phyloP scores from a whole-genome alignment of 169 alveolate genomes.

The Perkinsus chesapeaki region DNA sequence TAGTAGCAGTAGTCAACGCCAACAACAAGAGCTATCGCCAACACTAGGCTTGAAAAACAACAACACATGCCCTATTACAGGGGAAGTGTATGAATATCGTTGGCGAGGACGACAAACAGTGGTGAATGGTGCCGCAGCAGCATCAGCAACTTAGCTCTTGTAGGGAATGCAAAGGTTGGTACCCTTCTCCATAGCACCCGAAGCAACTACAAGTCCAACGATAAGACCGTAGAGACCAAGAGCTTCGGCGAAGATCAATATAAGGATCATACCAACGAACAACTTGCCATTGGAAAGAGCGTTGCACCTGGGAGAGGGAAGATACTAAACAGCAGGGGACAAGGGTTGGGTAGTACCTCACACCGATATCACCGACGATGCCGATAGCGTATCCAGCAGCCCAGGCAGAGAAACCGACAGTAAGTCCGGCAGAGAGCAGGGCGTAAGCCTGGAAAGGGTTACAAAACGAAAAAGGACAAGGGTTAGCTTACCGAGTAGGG shows the following conservation, averaged over 20 bases:
- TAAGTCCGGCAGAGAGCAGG: constrained; percentile 78
- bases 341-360: constrained; percentile 68
- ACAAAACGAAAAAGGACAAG: constrained; percentile 19
- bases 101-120: background rate
- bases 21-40: too few relatives aligned
- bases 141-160: background rate
- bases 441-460: constrained; percentile 58
- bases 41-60: background rate
- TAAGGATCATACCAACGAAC: constrained; percentile 80
- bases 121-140: background rate
- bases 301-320: background rate
- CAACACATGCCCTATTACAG: too few relatives aligned
- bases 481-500: background rate
- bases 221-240: constrained; percentile 72
- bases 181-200: constrained; percentile 5
- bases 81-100: background rate
- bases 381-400: constrained; percentile 84
- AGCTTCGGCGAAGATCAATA: constrained; percentile 82
- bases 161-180: background rate
- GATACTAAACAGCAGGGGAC: constrained; percentile 18
- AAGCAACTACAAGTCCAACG: constrained; percentile 15
- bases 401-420: constrained; percentile 71
- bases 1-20: too few relatives aligned
- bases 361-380: constrained; percentile 84
- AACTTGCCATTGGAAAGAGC: constrained; percentile 23